These are phyloP conservation scores for Fulvia fulva DNA, from an alignment of 2,329 filamentous ascomycete species.

Conservation along the genomic window DNA sequence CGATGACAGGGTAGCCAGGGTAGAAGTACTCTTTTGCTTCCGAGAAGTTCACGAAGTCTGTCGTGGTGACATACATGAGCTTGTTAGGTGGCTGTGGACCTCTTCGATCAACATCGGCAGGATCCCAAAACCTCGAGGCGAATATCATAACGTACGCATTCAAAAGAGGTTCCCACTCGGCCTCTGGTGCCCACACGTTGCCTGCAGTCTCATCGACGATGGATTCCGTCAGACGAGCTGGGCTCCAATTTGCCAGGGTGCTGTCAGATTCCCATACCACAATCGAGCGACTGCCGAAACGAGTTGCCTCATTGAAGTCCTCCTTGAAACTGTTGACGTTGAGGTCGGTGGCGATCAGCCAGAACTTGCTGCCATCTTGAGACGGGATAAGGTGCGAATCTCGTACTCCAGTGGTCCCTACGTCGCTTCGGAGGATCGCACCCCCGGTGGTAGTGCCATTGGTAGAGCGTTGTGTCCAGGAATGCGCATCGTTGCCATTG, in stretches of 20 bases:
- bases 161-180: slow-evolving; percentile 12
- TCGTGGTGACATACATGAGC: slow-evolving; percentile 19
- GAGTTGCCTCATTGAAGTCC: slow-evolving; percentile 23
- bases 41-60: slow-evolving; percentile 17
- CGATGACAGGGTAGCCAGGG: slow-evolving; percentile 19
- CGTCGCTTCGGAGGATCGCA: slow-evolving; percentile 14
- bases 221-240: slow-evolving; percentile 5
- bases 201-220: slow-evolving; percentile 14
- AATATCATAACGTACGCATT: slow-evolving; percentile 15
- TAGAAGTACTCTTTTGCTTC: slow-evolving; percentile 16
- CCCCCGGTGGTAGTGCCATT: slow-evolving; percentile 6
- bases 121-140: slow-evolving; percentile 14
- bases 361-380: slow-evolving; percentile 15
- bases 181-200: no score
- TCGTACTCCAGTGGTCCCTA: slow-evolving; percentile 16
- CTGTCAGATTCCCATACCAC: slow-evolving; percentile 17
- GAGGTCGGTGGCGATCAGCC: slow-evolving; percentile 20
- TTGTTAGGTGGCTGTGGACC: slow-evolving; percentile 15
- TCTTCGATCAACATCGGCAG: slow-evolving; percentile 6
- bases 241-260: slow-evolving; percentile 12
- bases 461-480: no score
- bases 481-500: no score
- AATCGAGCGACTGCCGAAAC: slow-evolving; percentile 17
- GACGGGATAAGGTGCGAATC: slow-evolving; percentile 14
- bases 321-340: slow-evolving; percentile 24